Percentiles rank a stretch among this genome's conserved stretches.
Evolutionary conservation across 352 stramenopile species (phyloP).

Genomic region (Globisporangium nagaii): DNA sequence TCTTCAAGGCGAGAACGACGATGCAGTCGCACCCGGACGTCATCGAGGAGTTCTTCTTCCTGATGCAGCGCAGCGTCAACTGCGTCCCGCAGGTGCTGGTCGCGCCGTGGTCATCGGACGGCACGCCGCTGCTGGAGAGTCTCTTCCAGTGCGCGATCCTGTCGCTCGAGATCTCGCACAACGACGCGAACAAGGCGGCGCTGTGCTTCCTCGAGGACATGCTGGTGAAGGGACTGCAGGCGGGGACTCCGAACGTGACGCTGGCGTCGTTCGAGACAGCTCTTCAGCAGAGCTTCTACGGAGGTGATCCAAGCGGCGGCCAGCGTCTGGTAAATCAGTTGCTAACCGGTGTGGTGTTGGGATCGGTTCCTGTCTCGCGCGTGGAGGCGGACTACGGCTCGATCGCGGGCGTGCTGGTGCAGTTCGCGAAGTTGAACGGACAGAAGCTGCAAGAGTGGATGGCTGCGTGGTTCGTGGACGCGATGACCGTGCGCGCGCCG

Average conservation of each 20-base stretch:
- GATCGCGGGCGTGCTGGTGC: conserved; percentile 61
- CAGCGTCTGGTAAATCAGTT: conserved; percentile 60
- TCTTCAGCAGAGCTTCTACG: conserved; percentile 20
- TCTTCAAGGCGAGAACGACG: conserved; percentile 59
- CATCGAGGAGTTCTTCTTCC: conserved; percentile 95
- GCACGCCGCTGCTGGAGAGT: conserved; percentile 52
- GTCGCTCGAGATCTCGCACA: conserved; percentile 89
- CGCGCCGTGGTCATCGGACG: conserved; percentile 22
- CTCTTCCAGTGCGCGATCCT: conserved; percentile 83
- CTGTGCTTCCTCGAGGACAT: conserved; percentile 89
- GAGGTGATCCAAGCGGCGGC: conserved; percentile 14
- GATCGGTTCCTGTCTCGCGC: conserved; percentile 44
- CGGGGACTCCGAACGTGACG: conserved; percentile 9
- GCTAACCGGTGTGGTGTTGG: conserved; percentile 58
- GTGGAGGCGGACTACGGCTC: conserved; percentile 82
- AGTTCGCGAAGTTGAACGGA: conserved; percentile 64
- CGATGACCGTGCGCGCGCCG: conserved; percentile 30
- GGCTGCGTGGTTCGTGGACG: conserved; percentile 58
- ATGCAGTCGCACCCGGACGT: conserved; percentile 88
- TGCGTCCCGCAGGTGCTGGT: conserved; percentile 78
- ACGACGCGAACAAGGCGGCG: conserved; percentile 92
- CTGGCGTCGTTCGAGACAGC: conserved; percentile 14
- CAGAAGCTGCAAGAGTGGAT: conserved; percentile 49
- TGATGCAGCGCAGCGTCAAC: conserved; percentile 88
- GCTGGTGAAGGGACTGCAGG: conserved; percentile 22